Conservation (phyloP, 164 flowering plant genomes). For the Akebia trifoliata region DNA sequence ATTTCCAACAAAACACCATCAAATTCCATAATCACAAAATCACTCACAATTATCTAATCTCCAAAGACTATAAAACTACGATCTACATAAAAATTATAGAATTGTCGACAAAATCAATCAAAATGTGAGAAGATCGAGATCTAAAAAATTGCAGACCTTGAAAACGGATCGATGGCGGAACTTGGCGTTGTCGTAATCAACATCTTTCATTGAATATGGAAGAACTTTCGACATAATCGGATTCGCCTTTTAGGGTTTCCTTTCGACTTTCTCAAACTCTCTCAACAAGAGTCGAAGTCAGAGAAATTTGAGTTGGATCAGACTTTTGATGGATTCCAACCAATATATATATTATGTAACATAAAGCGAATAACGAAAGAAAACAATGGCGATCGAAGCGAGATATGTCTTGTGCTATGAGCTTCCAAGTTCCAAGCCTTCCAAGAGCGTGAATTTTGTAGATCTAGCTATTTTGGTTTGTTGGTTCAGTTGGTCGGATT, state of each 20-base stretch:
- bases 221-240: slow-evolving; percentile 54
- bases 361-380: no score
- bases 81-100: neutral
- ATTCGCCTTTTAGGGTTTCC: neutral
- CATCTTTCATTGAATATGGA: slow-evolving; percentile 76
- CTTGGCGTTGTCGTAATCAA: slow-evolving; percentile 88
- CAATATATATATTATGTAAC: no score
- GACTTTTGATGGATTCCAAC: no score
- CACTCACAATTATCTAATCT: neutral
- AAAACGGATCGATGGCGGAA: slow-evolving; percentile 71
- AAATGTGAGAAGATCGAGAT: slow-evolving; percentile 1
- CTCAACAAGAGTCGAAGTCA: neutral
- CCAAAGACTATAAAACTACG: neutral
- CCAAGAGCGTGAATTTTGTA: no score
- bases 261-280: neutral
- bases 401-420: no score
- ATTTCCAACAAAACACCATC: no score
- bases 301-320: no score
- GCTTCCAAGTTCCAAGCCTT: no score
- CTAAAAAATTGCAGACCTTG: slow-evolving; percentile 38
- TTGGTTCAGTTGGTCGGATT: no score
- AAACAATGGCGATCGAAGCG: no score
- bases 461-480: no score
- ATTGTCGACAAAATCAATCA: neutral
- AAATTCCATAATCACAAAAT: no score